Percentiles rank a stretch among this genome's conserved stretches.
Evolutionary conservation across 2,329 filamentous ascomycete species (phyloP).

Genomic region (Stagonosporopsis rhizophila): DNA sequence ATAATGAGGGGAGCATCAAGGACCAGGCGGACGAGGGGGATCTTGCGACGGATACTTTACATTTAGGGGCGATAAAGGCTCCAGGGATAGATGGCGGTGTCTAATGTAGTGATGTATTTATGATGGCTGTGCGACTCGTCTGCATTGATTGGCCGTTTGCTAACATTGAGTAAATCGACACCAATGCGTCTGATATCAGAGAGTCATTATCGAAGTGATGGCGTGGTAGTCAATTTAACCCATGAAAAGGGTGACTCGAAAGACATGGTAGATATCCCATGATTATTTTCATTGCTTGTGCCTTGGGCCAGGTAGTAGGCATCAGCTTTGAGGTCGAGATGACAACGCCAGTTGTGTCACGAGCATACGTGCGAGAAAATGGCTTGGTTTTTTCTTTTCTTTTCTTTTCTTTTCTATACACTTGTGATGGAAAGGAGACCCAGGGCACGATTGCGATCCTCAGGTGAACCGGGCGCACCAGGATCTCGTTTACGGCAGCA

Average conservation of each 20-base stretch:
- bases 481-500: constrained; percentile 7
- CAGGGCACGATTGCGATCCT: constrained; percentile 3
- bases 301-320: too few relatives aligned
- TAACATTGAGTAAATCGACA: neutral
- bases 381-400: too few relatives aligned
- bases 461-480: neutral
- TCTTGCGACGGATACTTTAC: constrained; percentile 2
- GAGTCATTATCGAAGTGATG: too few relatives aligned
- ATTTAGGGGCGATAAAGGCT: constrained; percentile 11
- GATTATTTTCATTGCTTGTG: too few relatives aligned
- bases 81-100: constrained; percentile 2
- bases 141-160: neutral
- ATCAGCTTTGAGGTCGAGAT: too few relatives aligned
- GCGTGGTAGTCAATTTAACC: too few relatives aligned
- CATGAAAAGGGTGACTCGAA: too few relatives aligned
- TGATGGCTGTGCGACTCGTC: neutral
- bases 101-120: neutral
- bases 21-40: neutral
- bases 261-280: too few relatives aligned
- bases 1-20: too few relatives aligned
- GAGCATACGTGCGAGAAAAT: too few relatives aligned
- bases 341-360: too few relatives aligned
- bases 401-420: too few relatives aligned
- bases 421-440: neutral
- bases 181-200: neutral